Conservation (phyloP, 2,329 filamentous ascomycete genomes). For the Raffaelea ambrosiae region DNA sequence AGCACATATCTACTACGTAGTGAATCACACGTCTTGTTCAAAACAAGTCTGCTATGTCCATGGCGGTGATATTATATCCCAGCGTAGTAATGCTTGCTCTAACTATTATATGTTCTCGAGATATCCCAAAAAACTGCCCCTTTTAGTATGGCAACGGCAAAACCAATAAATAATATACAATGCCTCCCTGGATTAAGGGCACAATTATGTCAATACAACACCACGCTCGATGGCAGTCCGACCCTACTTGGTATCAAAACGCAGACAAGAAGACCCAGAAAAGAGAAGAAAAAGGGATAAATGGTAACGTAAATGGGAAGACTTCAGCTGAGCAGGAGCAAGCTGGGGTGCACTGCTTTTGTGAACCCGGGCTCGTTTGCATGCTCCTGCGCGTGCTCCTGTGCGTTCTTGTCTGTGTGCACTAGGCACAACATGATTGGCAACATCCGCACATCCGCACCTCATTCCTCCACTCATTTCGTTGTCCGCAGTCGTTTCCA, state of each 20-base stretch:
- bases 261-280: background rate
- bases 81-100: no score
- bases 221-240: background rate
- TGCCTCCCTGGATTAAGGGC: no score
- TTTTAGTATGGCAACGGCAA: background rate
- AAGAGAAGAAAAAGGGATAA: constrained; percentile 1
- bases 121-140: no score
- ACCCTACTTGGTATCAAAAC: background rate
- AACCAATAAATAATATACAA: background rate
- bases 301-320: background rate
- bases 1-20: no score
- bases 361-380: no score
- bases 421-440: background rate
- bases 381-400: background rate
- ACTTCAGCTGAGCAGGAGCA: no score
- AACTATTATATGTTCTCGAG: no score
- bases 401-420: background rate
- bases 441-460: background rate
- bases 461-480: constrained; percentile 5
- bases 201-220: background rate
- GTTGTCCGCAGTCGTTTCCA: constrained; percentile 18
- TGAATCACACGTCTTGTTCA: no score
- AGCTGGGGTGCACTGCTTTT: no score
- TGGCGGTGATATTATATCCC: no score
- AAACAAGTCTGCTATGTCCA: no score